Evolutionary conservation across 139 green algal species (phyloP).

Genomic region (Chlorella sorokiniana): DNA sequence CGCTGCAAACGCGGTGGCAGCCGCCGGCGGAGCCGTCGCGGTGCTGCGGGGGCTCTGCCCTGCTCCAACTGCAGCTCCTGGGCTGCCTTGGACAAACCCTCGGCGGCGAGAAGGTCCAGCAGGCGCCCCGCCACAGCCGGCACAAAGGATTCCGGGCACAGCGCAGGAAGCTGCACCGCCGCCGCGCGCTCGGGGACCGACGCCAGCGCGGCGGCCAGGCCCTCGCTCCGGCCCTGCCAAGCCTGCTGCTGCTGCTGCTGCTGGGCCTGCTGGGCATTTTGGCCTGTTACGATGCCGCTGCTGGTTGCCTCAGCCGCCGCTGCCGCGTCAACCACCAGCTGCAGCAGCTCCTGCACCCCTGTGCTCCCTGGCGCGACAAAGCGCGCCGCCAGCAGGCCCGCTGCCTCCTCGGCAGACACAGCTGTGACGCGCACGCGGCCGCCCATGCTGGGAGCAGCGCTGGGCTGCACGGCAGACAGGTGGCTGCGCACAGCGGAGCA

Average conservation of each 20-base stretch:
- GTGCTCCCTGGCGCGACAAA: conserved; percentile 37
- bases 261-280: not conserved
- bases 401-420: conserved; percentile 37
- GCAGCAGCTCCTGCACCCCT: conserved; percentile 34
- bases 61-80: not conserved
- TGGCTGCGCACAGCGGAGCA: conserved; percentile 26
- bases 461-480: conserved; percentile 48
- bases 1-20: not conserved
- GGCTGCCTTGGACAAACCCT: not conserved
- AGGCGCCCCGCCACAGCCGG: not conserved
- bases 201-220: conserved; percentile 34
- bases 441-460: not conserved
- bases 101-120: not conserved
- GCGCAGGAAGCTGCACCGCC: not conserved
- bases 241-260: not conserved
- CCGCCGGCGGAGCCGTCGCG: not conserved
- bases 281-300: not conserved
- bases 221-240: conserved; percentile 15
- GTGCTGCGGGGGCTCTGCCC: not conserved
- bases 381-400: conserved; percentile 37
- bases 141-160: not conserved
- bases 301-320: conserved; percentile 6
- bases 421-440: conserved; percentile 24
- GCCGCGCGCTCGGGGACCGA: conserved; percentile 45
- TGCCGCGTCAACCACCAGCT: conserved; percentile 17